Conservation (phyloP, 1,284 basidiomycete genomes). For the Ganoderma resinaceum region DNA sequence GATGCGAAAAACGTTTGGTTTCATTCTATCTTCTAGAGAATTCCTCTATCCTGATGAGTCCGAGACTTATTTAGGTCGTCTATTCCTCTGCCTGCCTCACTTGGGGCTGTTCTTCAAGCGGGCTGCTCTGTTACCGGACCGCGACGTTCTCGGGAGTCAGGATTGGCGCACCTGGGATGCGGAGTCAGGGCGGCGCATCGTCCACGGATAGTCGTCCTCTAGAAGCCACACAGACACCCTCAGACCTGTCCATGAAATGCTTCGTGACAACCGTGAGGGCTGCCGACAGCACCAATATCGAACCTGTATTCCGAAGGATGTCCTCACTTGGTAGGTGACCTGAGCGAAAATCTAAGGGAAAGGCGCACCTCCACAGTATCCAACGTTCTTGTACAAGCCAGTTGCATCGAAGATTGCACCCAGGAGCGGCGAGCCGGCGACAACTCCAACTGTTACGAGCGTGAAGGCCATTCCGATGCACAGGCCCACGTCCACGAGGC, state of each 20-base stretch:
- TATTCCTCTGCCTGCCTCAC: too few species aligned
- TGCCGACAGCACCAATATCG: not conserved
- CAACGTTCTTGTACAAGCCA: slow-evolving; percentile 53
- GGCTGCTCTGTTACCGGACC: too few species aligned
- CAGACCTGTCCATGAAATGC: not conserved
- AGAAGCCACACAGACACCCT: not conserved
- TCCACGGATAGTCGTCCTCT: not conserved
- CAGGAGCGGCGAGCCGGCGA: slow-evolving; percentile 59
- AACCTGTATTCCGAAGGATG: not conserved
- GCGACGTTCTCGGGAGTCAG: too few species aligned
- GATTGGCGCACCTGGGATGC: too few species aligned
- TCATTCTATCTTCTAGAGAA: too few species aligned
- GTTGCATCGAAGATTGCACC: slow-evolving; percentile 53
- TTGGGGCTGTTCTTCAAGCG: too few species aligned
- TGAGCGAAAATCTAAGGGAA: too few species aligned
- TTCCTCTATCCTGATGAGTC: too few species aligned
- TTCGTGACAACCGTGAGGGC: not conserved
- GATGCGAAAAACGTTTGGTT: too few species aligned
- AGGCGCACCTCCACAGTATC: slow-evolving; percentile 57
- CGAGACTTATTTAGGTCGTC: too few species aligned
- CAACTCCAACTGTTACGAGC: slow-evolving; percentile 48
- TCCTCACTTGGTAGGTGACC: not conserved
- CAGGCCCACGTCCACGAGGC: slow-evolving; percentile 58
- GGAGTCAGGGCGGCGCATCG: too few species aligned
- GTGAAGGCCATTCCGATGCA: slow-evolving; percentile 59